phyloP scores from a whole-genome alignment of 371 early-diverging fungal species.

The Mortierella sp. region DNA sequence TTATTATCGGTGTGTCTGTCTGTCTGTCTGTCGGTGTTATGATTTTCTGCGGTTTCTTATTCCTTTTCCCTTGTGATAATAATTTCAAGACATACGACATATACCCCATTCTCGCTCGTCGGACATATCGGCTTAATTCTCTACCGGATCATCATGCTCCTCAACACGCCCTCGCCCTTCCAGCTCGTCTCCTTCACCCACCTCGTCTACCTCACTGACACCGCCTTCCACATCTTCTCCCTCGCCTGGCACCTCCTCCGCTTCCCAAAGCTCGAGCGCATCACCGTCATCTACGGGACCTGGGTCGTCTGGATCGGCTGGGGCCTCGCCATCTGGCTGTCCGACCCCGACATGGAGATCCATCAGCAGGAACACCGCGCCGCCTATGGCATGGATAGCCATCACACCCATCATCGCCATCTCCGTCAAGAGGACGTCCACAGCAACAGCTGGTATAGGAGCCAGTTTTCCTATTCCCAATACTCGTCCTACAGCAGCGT shows the following conservation, averaged over 20 bases:
- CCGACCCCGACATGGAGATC: slow-evolving; percentile 54
- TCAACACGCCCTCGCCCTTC: slow-evolving; percentile 59
- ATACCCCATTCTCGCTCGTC: slow-evolving; percentile 59
- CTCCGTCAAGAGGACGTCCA: background rate
- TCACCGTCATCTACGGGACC: slow-evolving; percentile 73
- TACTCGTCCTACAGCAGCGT: slow-evolving; percentile 16
- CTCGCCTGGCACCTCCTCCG: slow-evolving; percentile 64
- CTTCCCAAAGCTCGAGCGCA: slow-evolving; percentile 63
- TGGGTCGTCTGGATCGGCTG: slow-evolving; percentile 76
- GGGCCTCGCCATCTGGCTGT: slow-evolving; percentile 64
- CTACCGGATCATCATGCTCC: slow-evolving; percentile 55
- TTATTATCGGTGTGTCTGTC: background rate
- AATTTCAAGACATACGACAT: slow-evolving; percentile 54
- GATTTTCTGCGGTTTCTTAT: slow-evolving; percentile 1
- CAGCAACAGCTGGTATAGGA: slow-evolving; percentile 36
- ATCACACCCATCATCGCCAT: slow-evolving; percentile 30
- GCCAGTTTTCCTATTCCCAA: background rate
- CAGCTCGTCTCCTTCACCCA: slow-evolving; percentile 62
- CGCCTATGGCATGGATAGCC: slow-evolving; percentile 59
- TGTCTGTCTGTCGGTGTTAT: background rate
- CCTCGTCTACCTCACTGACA: slow-evolving; percentile 66
- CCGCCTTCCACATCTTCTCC: slow-evolving; percentile 67
- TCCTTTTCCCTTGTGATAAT: slow-evolving; percentile 55
- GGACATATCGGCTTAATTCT: slow-evolving; percentile 62
- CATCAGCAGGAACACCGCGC: slow-evolving; percentile 54